Evolutionary conservation across 352 stramenopile genomes (phyloP), one percentile per base, ranked within the genome.

Genomic region (Globisporangium takayamanum): DNA sequence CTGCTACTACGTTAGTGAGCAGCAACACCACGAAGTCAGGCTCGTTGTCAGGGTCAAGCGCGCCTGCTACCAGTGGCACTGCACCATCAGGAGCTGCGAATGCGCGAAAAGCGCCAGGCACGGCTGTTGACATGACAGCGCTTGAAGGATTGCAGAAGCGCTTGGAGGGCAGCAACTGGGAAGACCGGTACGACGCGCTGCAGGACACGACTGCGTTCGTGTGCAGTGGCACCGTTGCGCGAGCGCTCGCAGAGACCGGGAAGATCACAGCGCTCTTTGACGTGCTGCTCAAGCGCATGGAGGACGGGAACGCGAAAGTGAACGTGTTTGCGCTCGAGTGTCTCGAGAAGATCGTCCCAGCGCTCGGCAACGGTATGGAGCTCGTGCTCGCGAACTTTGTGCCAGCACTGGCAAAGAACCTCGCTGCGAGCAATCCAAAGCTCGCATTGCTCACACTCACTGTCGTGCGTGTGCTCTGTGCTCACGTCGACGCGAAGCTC

Each of bases 231-330:
- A 54, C 37, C 2, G 20, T 54, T 0, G 62, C 62, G 10, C 15
- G 39, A 0, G 62, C 52, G 2, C 61, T 84, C 7, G 67, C 53
- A 2, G 65, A 77, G n/a, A 84, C 55, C 22, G 68, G 74, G 6
- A 76, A 80, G n/a, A 57, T 90, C 45, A 56, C 86, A 0, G 50
- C 60, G 10, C 64, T 94, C n/a, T 88, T 94, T 49, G 84, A 94
- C 60, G 39, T 59, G 36, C 54, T 94, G 10, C 67, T 80, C 52
- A 89, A 89, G 56, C 73, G 84, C 30, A 65, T 89, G 49, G 80
- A 90, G 41, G 81, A 94, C 41, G 80, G 79, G 36, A 93, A 93
- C 47, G 67, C 81, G 25, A 91, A 90, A 60, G 81, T 94, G 18
- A 80, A 71, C 10, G 68, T 78, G 18, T 64, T 85, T 6, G 67